Evolutionary conservation across 2,329 filamentous ascomycete genomes (phyloP), one percentile per base, ranked within the genome.

Genomic region (Arthrobotrys entomopaga): DNA sequence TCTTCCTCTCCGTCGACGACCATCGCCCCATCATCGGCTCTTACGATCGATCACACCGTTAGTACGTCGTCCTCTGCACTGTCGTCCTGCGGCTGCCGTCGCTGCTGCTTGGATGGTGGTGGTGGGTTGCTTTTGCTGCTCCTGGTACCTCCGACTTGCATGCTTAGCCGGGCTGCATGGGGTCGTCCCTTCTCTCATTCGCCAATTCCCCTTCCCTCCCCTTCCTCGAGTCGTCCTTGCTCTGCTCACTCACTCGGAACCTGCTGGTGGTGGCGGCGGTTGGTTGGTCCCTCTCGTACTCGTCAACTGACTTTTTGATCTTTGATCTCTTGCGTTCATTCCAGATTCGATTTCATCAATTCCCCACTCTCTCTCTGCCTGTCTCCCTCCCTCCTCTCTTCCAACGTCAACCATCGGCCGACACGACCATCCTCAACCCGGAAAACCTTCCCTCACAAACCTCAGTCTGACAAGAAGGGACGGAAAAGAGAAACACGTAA

Each of bases 111-210:
- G 65, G 11, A 38, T 53, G 49, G 20, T 50, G 5, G 29, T 19
- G 13, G 16, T 46, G 15, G 13, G 42, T 19, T 46, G 13, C 42
- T 15, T 46, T 46, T 54, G 56, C 34, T 34, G 24, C 15, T 19
- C 16, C 26, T 29, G 50, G 26, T 61, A 40, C 57, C 49, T 42
- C 65, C 40, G 49, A 46, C n/a, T 34, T 60, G 60, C 69, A 65
- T 73, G 69, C 60, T 43, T 66, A 63, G 56, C 58, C 69, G 69
- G 61, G 60, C n/a, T 73, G 61, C 60, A 73, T 61, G 69, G 69
- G 61, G 46, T 34, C 10, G 46, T n/a, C 16, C 42, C 42, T 19
- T 15, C 42, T 46, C 42, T 22, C 16, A 24, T 63, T 73, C 69
- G 69, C 69, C 69, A 73, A 73, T 73, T 73, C 69, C 69, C 65